phyloP scores from a whole-genome alignment of 306 rosid species.

The Lathyrus oleraceus region DNA sequence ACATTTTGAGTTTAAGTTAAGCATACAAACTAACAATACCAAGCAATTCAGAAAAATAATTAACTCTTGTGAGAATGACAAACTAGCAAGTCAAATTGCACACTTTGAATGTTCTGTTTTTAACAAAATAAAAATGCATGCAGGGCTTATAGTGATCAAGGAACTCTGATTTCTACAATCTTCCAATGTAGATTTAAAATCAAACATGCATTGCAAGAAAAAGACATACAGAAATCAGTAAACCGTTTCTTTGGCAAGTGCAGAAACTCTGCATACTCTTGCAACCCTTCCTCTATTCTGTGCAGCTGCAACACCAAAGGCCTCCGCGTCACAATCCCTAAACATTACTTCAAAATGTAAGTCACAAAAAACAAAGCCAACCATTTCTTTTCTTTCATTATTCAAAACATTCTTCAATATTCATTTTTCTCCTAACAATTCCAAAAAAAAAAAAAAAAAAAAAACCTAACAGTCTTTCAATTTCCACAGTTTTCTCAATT shows the following conservation, averaged over 20 bases:
- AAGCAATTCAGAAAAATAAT: conserved; percentile 16
- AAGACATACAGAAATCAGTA: conserved; percentile 65
- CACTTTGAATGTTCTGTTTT: not conserved
- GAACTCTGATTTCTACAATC: conserved; percentile 25
- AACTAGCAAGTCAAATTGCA: not conserved
- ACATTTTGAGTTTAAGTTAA: conserved; percentile 6
- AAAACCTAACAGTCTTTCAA: not conserved
- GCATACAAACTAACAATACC: not conserved
- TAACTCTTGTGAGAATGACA: conserved; percentile 14
- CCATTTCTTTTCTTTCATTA: not conserved
- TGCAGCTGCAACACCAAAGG: conserved; percentile 89
- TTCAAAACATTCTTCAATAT: conserved; percentile 1
- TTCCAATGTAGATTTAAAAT: conserved; percentile 14
- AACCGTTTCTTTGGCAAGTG: conserved; percentile 68
- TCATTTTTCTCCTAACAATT: not conserved
- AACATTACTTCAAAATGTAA: conserved; percentile 34
- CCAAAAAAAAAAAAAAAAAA: not conserved
- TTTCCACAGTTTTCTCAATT: conserved; percentile 8
- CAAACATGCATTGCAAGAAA: conserved; percentile 14
- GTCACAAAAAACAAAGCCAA: conserved; percentile 15
- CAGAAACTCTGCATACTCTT: conserved; percentile 79
- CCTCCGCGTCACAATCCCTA: conserved; percentile 95
- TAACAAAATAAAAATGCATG: conserved; percentile 2
- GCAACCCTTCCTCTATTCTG: conserved; percentile 52
- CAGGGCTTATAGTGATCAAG: conserved; percentile 4